phyloP scores from a whole-genome alignment of 2,329 filamentous ascomycete genomes.

The Coleophoma crateriformis region DNA sequence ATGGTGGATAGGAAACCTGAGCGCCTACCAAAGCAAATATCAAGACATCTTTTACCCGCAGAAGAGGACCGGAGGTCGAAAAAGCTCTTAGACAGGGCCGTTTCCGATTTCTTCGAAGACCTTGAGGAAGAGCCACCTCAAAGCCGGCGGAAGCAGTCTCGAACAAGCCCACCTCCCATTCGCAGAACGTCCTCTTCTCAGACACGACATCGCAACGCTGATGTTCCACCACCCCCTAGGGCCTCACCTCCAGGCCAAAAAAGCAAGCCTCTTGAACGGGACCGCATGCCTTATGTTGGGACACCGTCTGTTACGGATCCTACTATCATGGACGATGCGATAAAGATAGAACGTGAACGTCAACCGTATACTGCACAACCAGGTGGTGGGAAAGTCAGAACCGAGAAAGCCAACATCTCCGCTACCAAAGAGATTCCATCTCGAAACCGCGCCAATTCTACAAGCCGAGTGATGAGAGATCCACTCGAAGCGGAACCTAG shows the following conservation, averaged over 20 bases:
- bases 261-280: constrained; percentile 27
- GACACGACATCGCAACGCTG: constrained; percentile 7
- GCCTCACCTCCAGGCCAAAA: constrained; percentile 16
- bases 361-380: constrained; percentile 58
- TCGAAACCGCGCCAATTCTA: constrained; percentile 18
- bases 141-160: constrained; percentile 28
- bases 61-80: constrained; percentile 49
- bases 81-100: constrained; percentile 53
- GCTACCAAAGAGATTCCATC: neutral
- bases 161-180: constrained; percentile 17
- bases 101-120: constrained; percentile 40
- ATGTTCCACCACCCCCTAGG: constrained; percentile 17
- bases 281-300: constrained; percentile 31
- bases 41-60: constrained; percentile 65
- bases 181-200: constrained; percentile 12
- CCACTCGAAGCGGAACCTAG: constrained; percentile 2
- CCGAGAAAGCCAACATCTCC: constrained; percentile 25
- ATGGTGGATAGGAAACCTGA: constrained; percentile 62
- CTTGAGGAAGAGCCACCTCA: constrained; percentile 35
- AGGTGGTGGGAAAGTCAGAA: constrained; percentile 52
- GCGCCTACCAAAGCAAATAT: constrained; percentile 73
- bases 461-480: constrained; percentile 8
- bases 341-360: constrained; percentile 58
- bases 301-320: constrained; percentile 26
- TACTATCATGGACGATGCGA: constrained; percentile 33